Base-by-base conservation (phyloP, 1,284 basidiomycete species). In the Pisolithus thermaeus region DNA sequence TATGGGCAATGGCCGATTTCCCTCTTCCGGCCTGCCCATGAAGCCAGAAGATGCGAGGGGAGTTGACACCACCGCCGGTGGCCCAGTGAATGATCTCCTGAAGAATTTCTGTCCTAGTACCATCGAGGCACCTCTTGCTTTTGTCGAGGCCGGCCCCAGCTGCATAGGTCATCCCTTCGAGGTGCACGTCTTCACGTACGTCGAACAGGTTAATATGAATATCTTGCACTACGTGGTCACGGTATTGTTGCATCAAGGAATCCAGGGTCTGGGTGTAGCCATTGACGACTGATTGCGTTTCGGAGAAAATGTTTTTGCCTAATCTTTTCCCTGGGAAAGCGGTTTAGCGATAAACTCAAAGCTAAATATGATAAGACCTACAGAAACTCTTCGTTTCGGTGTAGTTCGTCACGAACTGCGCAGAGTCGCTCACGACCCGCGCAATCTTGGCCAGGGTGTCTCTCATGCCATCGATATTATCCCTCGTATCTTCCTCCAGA, bases 1-100 rank as follows among this genome's bases (percentile, higher is more conserved):
- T 59, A 25, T 58, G 60, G 0, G 60, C 59, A 3, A 61, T 51
- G 18, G 58, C 55, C 0, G 57, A 54, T 40, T 62, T 62, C 4
- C 58, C 61, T 6, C 35, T 41, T 3, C 61, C 61, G 5, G 57
- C 55, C 4, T 50, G 28, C 8, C 61, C 58, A 45, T 51, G 48
- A 16, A 61, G 49, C 58, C 55, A 61, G 18, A 53, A 57, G 25
- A 59, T 22, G 1, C 49, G 41, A 18, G 46, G 40, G 8, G 9
- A 9, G 7, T 22, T 37, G 12, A 18, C 25, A 12, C 37, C 25
- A 3, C 27, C 25, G 23, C 14, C 16, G 8, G 25, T 18, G 3
- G 50, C 28, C 59, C 60, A 61, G 9, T 47, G 4, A 4, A 20
- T 23, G 5, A 61, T 50, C 25, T 52, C 46, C 0, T 41, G 30